phyloP scores from a whole-genome alignment of 352 stramenopile genomes.

The Phytophthora kernoviae region DNA sequence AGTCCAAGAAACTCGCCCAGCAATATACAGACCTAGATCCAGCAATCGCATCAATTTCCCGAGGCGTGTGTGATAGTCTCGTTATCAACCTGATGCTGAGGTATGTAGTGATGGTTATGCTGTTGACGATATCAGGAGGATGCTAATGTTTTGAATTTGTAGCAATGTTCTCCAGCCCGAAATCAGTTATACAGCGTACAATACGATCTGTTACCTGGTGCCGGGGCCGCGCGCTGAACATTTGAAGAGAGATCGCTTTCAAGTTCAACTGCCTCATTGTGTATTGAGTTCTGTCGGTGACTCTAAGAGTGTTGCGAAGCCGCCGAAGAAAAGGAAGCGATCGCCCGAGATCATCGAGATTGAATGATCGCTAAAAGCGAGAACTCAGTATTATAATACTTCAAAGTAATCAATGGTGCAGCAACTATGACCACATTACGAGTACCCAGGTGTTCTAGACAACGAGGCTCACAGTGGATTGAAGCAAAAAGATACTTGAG shows the following conservation, averaged over 20 bases:
- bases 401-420: neutral
- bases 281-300: conserved; percentile 1
- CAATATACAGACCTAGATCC: conserved; percentile 41
- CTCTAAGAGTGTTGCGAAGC: conserved; percentile 1
- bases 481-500: conserved; percentile 78
- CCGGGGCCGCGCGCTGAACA: conserved; percentile 43
- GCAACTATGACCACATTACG: neutral
- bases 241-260: conserved; percentile 25
- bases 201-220: conserved; percentile 75
- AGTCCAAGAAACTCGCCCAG: conserved; percentile 52
- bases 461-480: conserved; percentile 22
- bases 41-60: conserved; percentile 38
- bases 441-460: too few relatives aligned
- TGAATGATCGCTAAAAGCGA: conserved; percentile 13
- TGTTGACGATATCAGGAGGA: neutral
- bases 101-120: conserved; percentile 13
- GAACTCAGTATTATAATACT: neutral
- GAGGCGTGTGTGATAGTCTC: conserved; percentile 50
- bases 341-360: conserved; percentile 31
- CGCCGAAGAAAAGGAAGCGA: conserved; percentile 28
- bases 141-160: conserved; percentile 1
- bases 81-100: conserved; percentile 58
- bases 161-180: conserved; percentile 66
- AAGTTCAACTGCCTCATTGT: conserved; percentile 21
- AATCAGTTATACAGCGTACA: conserved; percentile 81